These are phyloP conservation scores for Neofusicoccum sp. DNA, from an alignment of 2,329 filamentous ascomycete species.

Conservation along the genomic window DNA sequence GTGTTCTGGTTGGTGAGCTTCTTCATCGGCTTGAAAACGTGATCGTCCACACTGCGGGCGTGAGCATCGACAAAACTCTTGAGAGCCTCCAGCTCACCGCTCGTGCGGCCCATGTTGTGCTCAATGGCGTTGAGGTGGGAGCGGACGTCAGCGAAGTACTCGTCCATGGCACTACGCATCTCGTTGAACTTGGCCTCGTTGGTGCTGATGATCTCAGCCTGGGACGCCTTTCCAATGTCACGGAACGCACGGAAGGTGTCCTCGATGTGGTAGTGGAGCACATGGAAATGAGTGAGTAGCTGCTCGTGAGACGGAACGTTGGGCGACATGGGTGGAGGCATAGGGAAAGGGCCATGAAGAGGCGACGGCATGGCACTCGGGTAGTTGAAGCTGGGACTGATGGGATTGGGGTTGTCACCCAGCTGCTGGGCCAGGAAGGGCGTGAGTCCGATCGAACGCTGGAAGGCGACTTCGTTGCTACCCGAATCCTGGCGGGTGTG, in stretches of 20 bases:
- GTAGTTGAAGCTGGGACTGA: slow-evolving; percentile 19
- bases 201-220: slow-evolving; percentile 25
- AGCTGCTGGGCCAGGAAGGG: slow-evolving; percentile 16
- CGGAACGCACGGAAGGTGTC: slow-evolving; percentile 21
- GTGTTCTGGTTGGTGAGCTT: slow-evolving; percentile 28
- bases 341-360: slow-evolving; percentile 13
- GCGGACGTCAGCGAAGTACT: slow-evolving; percentile 29
- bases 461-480: background rate
- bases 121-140: slow-evolving; percentile 26
- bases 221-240: background rate
- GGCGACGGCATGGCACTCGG: slow-evolving; percentile 30
- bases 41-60: slow-evolving; percentile 24
- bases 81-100: slow-evolving; percentile 25
- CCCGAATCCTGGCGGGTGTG: background rate
- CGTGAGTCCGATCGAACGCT: slow-evolving; percentile 11
- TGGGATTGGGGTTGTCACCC: background rate
- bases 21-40: slow-evolving; percentile 26
- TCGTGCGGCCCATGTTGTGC: slow-evolving; percentile 25
- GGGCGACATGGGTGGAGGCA: background rate
- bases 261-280: slow-evolving; percentile 37
- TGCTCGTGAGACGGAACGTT: background rate
- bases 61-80: slow-evolving; percentile 22
- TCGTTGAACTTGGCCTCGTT: slow-evolving; percentile 14
- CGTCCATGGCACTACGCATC: slow-evolving; percentile 21
- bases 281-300: slow-evolving; percentile 33